Conservation (phyloP, 179 eudicot genomes). For the Beta lomatogona region DNA sequence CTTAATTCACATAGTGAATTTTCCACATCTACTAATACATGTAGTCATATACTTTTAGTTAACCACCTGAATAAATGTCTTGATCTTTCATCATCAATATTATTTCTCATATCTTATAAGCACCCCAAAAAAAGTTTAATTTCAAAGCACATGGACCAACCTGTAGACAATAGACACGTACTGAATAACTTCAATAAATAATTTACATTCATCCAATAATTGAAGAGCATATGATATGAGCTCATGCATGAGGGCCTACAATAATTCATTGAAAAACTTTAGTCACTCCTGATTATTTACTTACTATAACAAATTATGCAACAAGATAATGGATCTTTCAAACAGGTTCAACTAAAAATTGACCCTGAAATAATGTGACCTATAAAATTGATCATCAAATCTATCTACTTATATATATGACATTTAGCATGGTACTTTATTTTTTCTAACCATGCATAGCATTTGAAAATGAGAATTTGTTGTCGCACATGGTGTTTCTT, state of each 20-base stretch:
- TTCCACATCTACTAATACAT: too few species aligned
- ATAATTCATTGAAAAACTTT: conserved; percentile 27
- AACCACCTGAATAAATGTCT: neutral
- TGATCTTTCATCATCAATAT: neutral
- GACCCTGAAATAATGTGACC: conserved; percentile 8
- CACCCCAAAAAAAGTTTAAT: neutral
- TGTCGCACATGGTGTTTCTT: conserved; percentile 7
- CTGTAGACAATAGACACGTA: conserved; percentile 34
- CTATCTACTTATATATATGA: conserved; percentile 17
- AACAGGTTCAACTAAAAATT: conserved; percentile 21
- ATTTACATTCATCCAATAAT: conserved; percentile 27
- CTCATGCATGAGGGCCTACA: conserved; percentile 16
- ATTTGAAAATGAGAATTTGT: conserved; percentile 9
- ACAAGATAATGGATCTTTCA: neutral
- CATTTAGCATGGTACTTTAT: neutral
- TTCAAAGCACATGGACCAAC: conserved; percentile 31
- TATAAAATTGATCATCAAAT: neutral
- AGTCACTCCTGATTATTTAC: neutral
- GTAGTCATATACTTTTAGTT: too few species aligned
- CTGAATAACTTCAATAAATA: conserved; percentile 13
- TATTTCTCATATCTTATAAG: neutral
- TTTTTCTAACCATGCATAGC: conserved; percentile 1
- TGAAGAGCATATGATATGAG: conserved; percentile 28
- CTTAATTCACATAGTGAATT: too few species aligned
- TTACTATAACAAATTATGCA: conserved; percentile 16